A percentile compares a stretch with the other conserved stretches of the same genome.
These are phyloP conservation scores for Aspergillus caelatus DNA, from an alignment of 2,329 filamentous ascomycete species.

Conservation along the genomic window DNA sequence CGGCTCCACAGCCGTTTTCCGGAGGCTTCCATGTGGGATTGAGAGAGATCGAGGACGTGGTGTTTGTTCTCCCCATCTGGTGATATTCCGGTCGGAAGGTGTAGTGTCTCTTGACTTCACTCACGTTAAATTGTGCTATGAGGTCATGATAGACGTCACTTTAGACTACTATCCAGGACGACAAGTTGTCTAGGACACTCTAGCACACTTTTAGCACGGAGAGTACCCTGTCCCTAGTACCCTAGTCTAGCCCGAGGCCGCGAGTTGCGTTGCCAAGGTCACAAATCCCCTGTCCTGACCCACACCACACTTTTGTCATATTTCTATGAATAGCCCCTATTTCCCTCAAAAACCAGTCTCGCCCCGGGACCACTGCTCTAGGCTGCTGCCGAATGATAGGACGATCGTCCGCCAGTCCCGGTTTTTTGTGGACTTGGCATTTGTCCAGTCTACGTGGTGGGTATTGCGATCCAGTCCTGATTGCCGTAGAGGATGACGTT, in stretches of 20 bases:
- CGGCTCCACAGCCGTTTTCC: conserved; percentile 1
- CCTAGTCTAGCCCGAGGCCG: background rate
- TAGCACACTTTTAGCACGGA: background rate
- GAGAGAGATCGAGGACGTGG: background rate
- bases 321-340: background rate
- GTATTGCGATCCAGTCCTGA: background rate
- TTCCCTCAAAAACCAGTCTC: background rate
- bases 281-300: conserved; percentile 5
- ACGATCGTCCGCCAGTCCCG: background rate
- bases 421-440: conserved; percentile 3
- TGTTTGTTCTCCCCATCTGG: background rate
- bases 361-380: background rate
- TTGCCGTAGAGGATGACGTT: background rate
- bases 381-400: background rate
- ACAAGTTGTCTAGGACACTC: background rate
- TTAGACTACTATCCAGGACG: background rate
- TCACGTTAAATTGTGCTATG: background rate
- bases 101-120: background rate
- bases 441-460: background rate
- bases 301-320: background rate
- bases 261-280: background rate
- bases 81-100: background rate
- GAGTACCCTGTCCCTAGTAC: background rate
- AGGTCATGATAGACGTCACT: conserved; percentile 2
- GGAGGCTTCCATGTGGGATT: conserved; percentile 2